These are phyloP conservation scores for Colletotrichum kahawae DNA, from an alignment of 2,329 filamentous ascomycete genomes.

Conservation along the genomic window DNA sequence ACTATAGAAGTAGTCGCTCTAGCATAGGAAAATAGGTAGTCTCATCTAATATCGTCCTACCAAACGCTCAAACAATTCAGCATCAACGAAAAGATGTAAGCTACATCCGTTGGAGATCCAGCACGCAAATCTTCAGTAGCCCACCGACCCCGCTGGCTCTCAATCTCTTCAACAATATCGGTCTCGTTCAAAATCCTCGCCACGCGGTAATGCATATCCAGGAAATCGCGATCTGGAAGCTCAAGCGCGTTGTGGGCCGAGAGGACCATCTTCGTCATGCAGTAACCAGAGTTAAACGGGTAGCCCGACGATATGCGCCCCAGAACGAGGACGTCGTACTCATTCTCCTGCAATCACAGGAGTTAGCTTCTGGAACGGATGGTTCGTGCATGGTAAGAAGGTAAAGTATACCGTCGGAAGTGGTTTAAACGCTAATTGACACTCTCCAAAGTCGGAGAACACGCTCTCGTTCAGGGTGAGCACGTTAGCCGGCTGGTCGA, in stretches of 20 bases:
- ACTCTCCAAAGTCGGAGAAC: background rate
- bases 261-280: background rate
- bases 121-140: fast-evolving
- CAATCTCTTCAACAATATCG: background rate
- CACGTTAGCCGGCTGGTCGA: background rate
- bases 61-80: background rate
- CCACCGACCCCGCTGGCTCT: background rate
- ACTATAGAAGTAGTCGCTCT: no score
- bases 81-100: background rate
- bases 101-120: background rate
- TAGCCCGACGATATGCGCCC: background rate
- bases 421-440: background rate
- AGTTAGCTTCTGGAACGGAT: background rate
- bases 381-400: background rate
- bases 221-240: background rate
- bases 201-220: background rate
- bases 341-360: background rate
- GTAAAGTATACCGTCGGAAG: background rate
- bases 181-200: background rate
- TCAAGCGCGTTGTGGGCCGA: background rate
- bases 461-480: background rate
- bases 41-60: background rate
- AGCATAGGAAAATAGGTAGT: no score
- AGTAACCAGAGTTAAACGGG: background rate
- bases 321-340: background rate